Evolutionary conservation across 2,329 filamentous ascomycete species (phyloP), one percentile per base, ranked within the genome.

Genomic region (Trichoderma sp.): DNA sequence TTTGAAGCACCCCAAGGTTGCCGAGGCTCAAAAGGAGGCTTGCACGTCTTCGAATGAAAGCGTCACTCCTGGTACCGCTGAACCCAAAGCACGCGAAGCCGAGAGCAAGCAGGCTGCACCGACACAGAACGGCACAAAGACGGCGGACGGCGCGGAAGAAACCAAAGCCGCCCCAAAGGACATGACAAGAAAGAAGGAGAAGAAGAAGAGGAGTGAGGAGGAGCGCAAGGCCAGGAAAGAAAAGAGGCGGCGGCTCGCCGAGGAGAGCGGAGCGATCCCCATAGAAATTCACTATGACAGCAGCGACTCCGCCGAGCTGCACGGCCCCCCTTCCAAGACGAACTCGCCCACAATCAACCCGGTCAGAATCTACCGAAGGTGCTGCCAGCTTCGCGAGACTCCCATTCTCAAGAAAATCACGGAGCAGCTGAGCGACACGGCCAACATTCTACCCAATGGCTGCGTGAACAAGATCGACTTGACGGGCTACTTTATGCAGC

Each of bases 141-240:
- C 68, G 65, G 67, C 72, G 66, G 66, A 76, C 65, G 63, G 67
- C 67, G 21, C 65, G 48, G 68, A 63, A 3, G 59, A 56, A 2
- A n/a, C 51, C 28, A 56, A 39, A 47, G 43, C 61, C 28, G 43
- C 61, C 21, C 52, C 61, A 47, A 55, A 55, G 19, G 59, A 55
- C 28, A 79, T 78, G 39, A 80, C 78, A 7, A 89, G 88, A 71
- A 97, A 96, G 78, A 95, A 92, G 77, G 93, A 97, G 74, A 97
- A 97, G 82, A 97, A 97, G 79, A 97, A 96, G 80, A 88, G 90
- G 69, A 96, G 91, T 47, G 94, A 97, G 74, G 93, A 94, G 66
- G 94, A 97, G 76, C 85, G 93, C 48, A 96, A 96, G 74, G 92
- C 95, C 67, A 87, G 93, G 63, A 96, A 96, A 75, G 93, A 97